phyloP scores from a whole-genome alignment of 768 basidiomycete genomes.

The Pleurotus cornucopiae region DNA sequence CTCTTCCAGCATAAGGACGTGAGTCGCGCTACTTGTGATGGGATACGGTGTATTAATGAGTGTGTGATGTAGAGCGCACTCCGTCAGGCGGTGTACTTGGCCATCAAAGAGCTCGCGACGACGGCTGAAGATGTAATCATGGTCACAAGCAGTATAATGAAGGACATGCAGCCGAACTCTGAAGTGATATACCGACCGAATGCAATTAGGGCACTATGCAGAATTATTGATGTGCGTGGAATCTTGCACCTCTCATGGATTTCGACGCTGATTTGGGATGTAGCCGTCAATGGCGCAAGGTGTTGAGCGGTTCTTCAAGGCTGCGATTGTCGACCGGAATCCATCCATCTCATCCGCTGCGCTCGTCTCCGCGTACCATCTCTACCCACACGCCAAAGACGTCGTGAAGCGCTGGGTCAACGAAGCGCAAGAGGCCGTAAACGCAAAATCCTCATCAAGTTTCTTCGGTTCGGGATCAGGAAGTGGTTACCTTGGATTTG shows the following conservation, averaged over 20 bases:
- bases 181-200: slow-evolving; percentile 99
- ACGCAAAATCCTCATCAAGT: slow-evolving; percentile 72
- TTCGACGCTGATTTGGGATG: slow-evolving; percentile 8
- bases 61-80: slow-evolving; percentile 67
- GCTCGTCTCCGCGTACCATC: slow-evolving; percentile 94
- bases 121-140: slow-evolving; percentile 99
- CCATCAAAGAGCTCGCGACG: slow-evolving; percentile 94
- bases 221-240: slow-evolving; percentile 90
- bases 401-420: slow-evolving; percentile 99
- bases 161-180: slow-evolving; percentile 99
- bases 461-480: slow-evolving; percentile 55
- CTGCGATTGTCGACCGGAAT: slow-evolving; percentile 96
- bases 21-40: slow-evolving; percentile 31
- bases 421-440: slow-evolving; percentile 95
- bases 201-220: slow-evolving; percentile 91
- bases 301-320: slow-evolving; percentile 98
- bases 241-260: slow-evolving; percentile 1
- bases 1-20: slow-evolving; percentile 99
- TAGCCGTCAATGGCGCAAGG: slow-evolving; percentile 99
- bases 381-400: slow-evolving; percentile 89
- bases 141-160: slow-evolving; percentile 99
- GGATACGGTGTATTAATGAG: slow-evolving; percentile 4
- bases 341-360: slow-evolving; percentile 95
- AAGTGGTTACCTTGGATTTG: slow-evolving; percentile 73
- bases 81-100: slow-evolving; percentile 96